Percentiles rank a stretch among this genome's conserved stretches.
Conservation (phyloP, 768 basidiomycete genomes). For the Phaeotremella skinneri region DNA sequence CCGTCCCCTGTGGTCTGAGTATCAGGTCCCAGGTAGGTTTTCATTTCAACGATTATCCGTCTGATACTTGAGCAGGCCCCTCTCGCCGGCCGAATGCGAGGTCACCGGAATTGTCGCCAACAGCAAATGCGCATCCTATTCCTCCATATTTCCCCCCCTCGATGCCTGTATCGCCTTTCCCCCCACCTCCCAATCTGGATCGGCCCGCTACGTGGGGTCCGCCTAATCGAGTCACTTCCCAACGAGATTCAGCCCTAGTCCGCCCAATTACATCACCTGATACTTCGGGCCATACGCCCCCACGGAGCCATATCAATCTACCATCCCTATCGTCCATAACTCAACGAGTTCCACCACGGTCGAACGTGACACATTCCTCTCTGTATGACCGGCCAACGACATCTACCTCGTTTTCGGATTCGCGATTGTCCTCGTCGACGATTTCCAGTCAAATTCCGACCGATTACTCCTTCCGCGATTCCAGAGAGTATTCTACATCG, state of each 20-base stretch:
- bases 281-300: neutral
- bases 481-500: slow-evolving; percentile 15
- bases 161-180: neutral
- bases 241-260: neutral
- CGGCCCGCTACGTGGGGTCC: slow-evolving; percentile 9
- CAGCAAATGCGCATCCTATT: too few relatives aligned
- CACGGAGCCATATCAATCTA: neutral
- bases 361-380: neutral
- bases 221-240: neutral
- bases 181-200: slow-evolving; percentile 11
- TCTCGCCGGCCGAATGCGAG: too few relatives aligned
- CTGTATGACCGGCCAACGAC: neutral
- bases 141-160: neutral
- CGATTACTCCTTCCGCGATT: slow-evolving; percentile 29
- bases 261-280: neutral
- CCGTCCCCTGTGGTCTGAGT: too few relatives aligned
- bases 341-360: neutral
- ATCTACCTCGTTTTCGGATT: neutral
- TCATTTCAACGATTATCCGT: too few relatives aligned
- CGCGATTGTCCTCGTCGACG: slow-evolving; percentile 6
- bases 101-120: neutral
- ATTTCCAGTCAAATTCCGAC: slow-evolving; percentile 19
- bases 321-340: neutral
- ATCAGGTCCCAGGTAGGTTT: too few relatives aligned
- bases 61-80: too few relatives aligned